Evolutionary conservation across 352 stramenopile genomes (phyloP).

Genomic region (Thraustotheca clavata): DNA sequence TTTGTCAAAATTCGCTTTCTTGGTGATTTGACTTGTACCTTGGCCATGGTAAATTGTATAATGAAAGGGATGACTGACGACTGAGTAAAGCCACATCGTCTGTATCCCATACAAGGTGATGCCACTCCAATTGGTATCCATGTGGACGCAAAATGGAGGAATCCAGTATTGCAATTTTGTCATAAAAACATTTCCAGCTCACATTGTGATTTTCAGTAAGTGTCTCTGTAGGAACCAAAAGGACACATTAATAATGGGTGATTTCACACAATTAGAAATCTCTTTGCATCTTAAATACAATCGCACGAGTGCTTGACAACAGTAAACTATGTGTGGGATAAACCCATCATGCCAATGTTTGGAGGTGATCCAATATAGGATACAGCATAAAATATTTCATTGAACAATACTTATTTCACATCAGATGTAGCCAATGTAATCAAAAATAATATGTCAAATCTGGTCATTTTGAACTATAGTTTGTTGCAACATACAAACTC

Average conservation of each 20-base stretch:
- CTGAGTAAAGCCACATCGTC: not conserved
- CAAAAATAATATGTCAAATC: no score
- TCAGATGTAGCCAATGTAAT: no score
- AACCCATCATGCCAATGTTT: no score
- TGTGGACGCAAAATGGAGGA: no score
- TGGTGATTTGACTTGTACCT: not conserved
- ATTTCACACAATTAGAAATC: not conserved
- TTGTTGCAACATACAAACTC: no score
- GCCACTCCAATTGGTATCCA: not conserved
- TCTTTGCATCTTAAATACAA: not conserved
- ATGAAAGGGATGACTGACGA: not conserved
- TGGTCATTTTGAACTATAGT: no score
- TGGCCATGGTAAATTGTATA: not conserved
- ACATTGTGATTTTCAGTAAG: not conserved
- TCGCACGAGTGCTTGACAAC: no score
- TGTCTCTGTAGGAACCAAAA: not conserved
- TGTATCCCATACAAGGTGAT: slow-evolving; percentile 7
- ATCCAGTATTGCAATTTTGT: no score
- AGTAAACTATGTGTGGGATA: no score
- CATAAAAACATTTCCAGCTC: not conserved
- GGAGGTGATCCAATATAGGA: no score
- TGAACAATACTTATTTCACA: no score
- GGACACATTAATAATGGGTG: not conserved
- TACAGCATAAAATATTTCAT: no score
- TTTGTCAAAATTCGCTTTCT: slow-evolving; percentile 16